Evolutionary conservation across 2,329 filamentous ascomycete genomes (phyloP).

Genomic region (Pseudogymnoascus verrucosus): DNA sequence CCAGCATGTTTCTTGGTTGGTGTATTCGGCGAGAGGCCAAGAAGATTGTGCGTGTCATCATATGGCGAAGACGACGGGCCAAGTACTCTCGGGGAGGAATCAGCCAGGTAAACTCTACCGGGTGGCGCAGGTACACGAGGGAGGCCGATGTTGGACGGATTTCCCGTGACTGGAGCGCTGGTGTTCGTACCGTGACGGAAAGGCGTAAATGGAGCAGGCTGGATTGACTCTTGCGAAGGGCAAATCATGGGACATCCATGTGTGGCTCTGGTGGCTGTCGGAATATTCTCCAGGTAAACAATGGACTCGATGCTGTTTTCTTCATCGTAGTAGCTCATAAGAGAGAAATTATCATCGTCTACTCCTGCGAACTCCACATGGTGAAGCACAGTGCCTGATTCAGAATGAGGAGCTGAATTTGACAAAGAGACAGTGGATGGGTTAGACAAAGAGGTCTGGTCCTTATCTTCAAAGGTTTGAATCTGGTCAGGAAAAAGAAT

Average conservation of each 20-base stretch:
- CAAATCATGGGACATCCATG: background rate
- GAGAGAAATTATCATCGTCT: background rate
- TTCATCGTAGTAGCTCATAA: background rate
- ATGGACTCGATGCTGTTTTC: background rate
- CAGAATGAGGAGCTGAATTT: background rate
- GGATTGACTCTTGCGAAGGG: background rate
- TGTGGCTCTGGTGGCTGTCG: background rate
- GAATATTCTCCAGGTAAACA: background rate
- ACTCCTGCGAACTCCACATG: background rate
- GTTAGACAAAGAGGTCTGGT: background rate
- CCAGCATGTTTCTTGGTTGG: background rate
- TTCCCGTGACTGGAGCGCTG: slow-evolving; percentile 6
- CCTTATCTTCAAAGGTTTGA: background rate
- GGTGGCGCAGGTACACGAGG: slow-evolving; percentile 13
- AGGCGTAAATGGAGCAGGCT: slow-evolving; percentile 12
- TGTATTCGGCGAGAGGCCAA: slow-evolving; percentile 12
- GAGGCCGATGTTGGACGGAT: slow-evolving; percentile 10
- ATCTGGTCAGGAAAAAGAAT: background rate
- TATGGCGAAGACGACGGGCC: slow-evolving; percentile 17
- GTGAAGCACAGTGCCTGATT: background rate
- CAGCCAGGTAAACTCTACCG: slow-evolving; percentile 1
- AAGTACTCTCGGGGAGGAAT: slow-evolving; percentile 7
- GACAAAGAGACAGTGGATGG: background rate
- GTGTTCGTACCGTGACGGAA: slow-evolving; percentile 10
- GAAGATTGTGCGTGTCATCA: slow-evolving; percentile 17